Evolutionary conservation across 2,329 filamentous ascomycete genomes (phyloP).

Genomic region (Pseudogymnoascus sp.): DNA sequence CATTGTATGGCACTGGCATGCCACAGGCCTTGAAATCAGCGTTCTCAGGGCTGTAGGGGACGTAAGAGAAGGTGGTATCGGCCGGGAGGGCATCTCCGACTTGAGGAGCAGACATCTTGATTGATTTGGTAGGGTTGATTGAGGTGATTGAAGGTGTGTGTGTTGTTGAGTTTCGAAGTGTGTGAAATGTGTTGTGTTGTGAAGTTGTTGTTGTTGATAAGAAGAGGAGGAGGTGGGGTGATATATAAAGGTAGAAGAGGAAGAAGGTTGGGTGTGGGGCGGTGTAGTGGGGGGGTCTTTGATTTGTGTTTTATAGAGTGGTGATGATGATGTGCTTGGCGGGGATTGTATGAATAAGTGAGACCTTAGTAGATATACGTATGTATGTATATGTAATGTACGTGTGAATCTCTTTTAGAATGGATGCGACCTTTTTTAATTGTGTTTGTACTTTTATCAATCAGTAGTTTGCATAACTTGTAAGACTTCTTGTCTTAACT

Average conservation of each 20-base stretch:
- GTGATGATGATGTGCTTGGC: slow-evolving; percentile 10
- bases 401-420: not conserved
- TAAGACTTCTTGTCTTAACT: not conserved
- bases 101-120: slow-evolving; percentile 58
- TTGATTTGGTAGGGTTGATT: not conserved
- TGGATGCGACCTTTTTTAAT: not conserved
- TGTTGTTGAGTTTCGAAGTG: not conserved
- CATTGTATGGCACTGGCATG: slow-evolving; percentile 69
- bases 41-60: slow-evolving; percentile 66
- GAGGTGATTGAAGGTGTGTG: not conserved
- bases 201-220: slow-evolving; percentile 15
- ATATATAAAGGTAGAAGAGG: not conserved
- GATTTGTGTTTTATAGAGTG: slow-evolving; percentile 10
- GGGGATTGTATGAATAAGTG: not conserved
- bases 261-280: not conserved
- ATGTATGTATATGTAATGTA: not conserved
- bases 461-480: not conserved
- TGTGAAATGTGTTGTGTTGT: not conserved
- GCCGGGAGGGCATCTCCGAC: slow-evolving; percentile 78
- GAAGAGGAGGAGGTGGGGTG: slow-evolving; percentile 2
- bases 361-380: not conserved
- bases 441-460: not conserved
- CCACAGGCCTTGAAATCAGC: slow-evolving; percentile 69
- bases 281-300: not conserved
- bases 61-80: slow-evolving; percentile 76